These are phyloP conservation scores for Alternaria sp. DNA, from an alignment of 2,329 filamentous ascomycete species.

Conservation along the genomic window DNA sequence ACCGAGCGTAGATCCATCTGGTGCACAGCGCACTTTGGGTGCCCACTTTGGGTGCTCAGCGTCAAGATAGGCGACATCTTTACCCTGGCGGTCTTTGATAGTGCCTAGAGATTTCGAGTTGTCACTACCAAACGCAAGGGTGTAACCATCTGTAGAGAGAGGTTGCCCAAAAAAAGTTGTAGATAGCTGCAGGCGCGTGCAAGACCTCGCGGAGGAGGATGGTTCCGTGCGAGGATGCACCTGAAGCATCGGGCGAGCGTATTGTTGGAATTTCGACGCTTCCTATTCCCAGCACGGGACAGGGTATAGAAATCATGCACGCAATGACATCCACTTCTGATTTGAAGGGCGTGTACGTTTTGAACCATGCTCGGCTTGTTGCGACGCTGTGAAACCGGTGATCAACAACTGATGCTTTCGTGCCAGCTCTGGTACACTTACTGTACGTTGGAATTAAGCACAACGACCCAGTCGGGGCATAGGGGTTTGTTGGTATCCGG, in stretches of 20 bases:
- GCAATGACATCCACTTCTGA: neutral
- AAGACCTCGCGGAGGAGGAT: conserved; percentile 23
- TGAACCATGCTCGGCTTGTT: conserved; percentile 21
- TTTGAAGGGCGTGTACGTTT: conserved; percentile 23
- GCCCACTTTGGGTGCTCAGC: neutral
- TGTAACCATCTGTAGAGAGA: no score
- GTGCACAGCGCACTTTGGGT: neutral
- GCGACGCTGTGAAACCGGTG: conserved; percentile 1
- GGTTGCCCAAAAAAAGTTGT: no score
- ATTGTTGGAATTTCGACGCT: conserved; percentile 18
- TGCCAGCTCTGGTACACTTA: conserved; percentile 1
- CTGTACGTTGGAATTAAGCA: conserved; percentile 20
- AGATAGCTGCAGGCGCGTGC: conserved; percentile 5
- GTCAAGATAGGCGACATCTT: conserved; percentile 18
- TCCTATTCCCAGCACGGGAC: conserved; percentile 16
- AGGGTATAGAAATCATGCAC: no score
- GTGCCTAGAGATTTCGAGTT: neutral
- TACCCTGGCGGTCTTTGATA: conserved; percentile 3
- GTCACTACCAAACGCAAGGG: no score
- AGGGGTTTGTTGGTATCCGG: neutral
- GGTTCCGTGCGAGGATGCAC: neutral
- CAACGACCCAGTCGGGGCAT: conserved; percentile 19
- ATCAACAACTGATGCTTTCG: neutral
- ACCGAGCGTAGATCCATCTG: conserved; percentile 1
- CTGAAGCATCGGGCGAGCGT: neutral